Percentiles rank a stretch among this genome's conserved stretches.
phyloP scores from a whole-genome alignment of 2,329 filamentous ascomycete species.

The Hyphodiscus sp. region DNA sequence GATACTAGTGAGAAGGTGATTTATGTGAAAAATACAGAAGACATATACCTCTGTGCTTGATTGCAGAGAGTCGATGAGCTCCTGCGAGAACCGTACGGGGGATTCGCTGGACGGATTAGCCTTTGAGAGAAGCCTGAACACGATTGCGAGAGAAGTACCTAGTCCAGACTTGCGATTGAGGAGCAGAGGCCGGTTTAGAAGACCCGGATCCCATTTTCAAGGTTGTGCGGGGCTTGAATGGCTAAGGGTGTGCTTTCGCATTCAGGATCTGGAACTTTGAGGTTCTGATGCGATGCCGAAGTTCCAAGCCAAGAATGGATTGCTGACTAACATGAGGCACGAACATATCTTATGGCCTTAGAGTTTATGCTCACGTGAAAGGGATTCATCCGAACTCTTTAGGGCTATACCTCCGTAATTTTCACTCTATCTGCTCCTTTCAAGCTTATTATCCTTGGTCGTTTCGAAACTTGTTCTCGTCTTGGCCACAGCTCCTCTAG shows the following conservation, averaged over 20 bases:
- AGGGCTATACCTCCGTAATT: neutral
- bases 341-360: no score
- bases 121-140: neutral
- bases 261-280: constrained; percentile 7
- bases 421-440: neutral
- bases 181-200: constrained; percentile 24
- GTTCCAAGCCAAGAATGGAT: neutral
- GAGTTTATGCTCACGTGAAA: neutral
- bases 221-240: constrained; percentile 7
- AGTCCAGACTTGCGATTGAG: constrained; percentile 27
- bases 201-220: constrained; percentile 27
- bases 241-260: constrained; percentile 5
- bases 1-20: constrained; percentile 6
- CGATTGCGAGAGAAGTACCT: constrained; percentile 13
- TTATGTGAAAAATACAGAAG: neutral
- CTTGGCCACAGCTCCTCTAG: neutral
- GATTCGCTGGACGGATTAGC: constrained; percentile 41
- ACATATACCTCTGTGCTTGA: constrained; percentile 71
- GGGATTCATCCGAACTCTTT: neutral
- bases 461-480: neutral
- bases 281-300: constrained; percentile 3
- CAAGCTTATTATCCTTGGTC: neutral
- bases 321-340: neutral
- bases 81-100: constrained; percentile 68
- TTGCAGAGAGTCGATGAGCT: constrained; percentile 77